Evolutionary conservation across 257 asterid species (phyloP), one percentile per base, ranked within the genome.

Genomic region (Anisodus acutangulus): DNA sequence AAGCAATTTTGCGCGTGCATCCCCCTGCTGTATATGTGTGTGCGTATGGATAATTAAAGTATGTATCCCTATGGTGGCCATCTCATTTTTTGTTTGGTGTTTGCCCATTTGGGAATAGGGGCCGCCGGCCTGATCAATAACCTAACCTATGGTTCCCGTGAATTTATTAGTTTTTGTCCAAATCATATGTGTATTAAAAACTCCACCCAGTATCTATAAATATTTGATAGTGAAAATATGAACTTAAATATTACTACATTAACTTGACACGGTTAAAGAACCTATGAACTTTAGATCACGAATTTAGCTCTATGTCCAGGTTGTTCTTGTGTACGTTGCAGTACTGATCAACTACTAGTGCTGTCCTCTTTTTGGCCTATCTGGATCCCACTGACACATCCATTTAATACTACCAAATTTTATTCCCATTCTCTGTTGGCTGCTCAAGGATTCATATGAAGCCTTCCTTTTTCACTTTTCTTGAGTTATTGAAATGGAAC

Each of bases 1-100:
- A 41, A 69, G 78, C 78, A 69, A 69, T 16, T 37, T 17, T 69
- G 78, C 78, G 78, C 78, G 54, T 41, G 78, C 78, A 6, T 8
- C 16, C 31, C 54, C 78, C 5, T 69, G 78, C 78, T 69, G 78
- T 69, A 39, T 39, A 16, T 68, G 76, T 68, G 51, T 68, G 51
- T 7, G 76, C 76, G n/a, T 58, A 39, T 37, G 78, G 78, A 8
- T 69, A 16, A 39, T 39, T 69, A 69, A 69, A 69, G 54, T 69
- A 69, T 41, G 41, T 41, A 16, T 69, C 31, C 54, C 8, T 69
- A 69, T 69, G 78, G 31, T 69, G 54, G 15, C 78, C 78, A 69
- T 69, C 31, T 8, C 54, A 69, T 69, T 69, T 69, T 69, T 39
- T 16, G 10, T 41, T 69, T 16, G 8, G 10, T 69, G 53, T 69